These are phyloP conservation scores for Penicillium concentricum DNA, from an alignment of 2,329 filamentous ascomycete species.

Conservation along the genomic window DNA sequence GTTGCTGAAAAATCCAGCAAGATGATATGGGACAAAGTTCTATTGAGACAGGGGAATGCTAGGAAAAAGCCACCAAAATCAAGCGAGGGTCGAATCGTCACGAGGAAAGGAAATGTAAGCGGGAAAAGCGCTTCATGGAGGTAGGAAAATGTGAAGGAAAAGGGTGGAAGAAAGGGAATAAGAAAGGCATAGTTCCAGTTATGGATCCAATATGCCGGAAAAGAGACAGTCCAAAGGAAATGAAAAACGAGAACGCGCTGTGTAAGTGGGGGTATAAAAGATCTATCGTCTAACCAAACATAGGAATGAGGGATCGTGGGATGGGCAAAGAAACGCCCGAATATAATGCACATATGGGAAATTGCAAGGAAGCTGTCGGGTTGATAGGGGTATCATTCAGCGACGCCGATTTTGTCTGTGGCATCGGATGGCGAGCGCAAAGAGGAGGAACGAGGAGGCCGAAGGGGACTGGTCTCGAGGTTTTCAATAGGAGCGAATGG, in stretches of 20 bases:
- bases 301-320: slow-evolving; percentile 12
- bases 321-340: slow-evolving; percentile 7
- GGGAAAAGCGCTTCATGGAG: background rate
- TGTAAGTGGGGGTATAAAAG: slow-evolving; percentile 24
- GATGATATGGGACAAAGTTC: background rate
- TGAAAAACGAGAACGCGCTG: slow-evolving; percentile 6
- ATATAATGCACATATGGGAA: slow-evolving; percentile 1
- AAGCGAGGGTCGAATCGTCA: slow-evolving; percentile 6
- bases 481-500: slow-evolving; percentile 34
- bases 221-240: background rate
- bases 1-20: slow-evolving; percentile 1
- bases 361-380: slow-evolving; percentile 10
- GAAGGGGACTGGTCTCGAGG: slow-evolving; percentile 30
- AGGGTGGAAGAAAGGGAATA: background rate
- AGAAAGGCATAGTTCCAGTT: background rate
- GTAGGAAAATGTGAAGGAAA: slow-evolving; percentile 1
- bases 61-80: background rate
- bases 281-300: slow-evolving; percentile 25
- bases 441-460: slow-evolving; percentile 43
- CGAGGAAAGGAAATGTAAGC: slow-evolving; percentile 8
- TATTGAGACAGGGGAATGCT: slow-evolving; percentile 6
- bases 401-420: slow-evolving; percentile 3
- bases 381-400: slow-evolving; percentile 9
- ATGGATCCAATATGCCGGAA: background rate
- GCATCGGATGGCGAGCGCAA: slow-evolving; percentile 23